A percentile compares a stretch with the other conserved stretches of the same genome.
Conservation (phyloP, 495 filamentous ascomycete genomes). For the Xylaria nigripes region DNA sequence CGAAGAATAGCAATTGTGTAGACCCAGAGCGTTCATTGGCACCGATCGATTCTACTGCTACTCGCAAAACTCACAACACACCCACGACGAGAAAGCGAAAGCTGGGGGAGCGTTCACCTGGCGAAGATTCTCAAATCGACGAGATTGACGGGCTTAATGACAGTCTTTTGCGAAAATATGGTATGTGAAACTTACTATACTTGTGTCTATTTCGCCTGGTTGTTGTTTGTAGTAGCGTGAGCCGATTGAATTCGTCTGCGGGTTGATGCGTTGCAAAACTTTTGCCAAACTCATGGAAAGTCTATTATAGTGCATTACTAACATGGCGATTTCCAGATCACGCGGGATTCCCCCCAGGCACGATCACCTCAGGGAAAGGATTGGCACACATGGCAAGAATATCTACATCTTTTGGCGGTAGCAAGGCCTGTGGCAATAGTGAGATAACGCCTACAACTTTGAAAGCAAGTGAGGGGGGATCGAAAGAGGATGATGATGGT, state of each 20-base stretch:
- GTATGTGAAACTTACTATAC: not conserved
- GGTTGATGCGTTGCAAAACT: not conserved
- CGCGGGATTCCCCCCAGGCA: slow-evolving; percentile 43
- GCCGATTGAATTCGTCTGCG: not conserved
- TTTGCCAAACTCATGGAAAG: not conserved
- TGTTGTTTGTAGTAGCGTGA: not conserved
- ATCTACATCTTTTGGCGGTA: slow-evolving; percentile 16
- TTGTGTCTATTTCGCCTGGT: not conserved
- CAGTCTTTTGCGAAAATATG: slow-evolving; percentile 1
- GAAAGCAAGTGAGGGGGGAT: slow-evolving; percentile 25
- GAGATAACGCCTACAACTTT: slow-evolving; percentile 21
- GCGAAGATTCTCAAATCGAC: slow-evolving; percentile 1
- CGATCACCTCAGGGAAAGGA: slow-evolving; percentile 37
- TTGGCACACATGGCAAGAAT: slow-evolving; percentile 30
- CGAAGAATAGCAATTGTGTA: not conserved
- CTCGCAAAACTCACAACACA: not conserved
- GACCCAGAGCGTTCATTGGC: not conserved
- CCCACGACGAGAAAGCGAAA: not conserved
- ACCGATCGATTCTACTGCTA: not conserved
- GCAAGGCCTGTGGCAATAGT: slow-evolving; percentile 20
- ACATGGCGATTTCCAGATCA: slow-evolving; percentile 23
- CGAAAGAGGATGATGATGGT: slow-evolving; percentile 20
- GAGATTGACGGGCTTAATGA: slow-evolving; percentile 20
- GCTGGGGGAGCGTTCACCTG: not conserved
- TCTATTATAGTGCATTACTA: slow-evolving; percentile 27